Evolutionary conservation across 2,329 filamentous ascomycete genomes (phyloP).

Genomic region (Gaeumannomyces tritici): DNA sequence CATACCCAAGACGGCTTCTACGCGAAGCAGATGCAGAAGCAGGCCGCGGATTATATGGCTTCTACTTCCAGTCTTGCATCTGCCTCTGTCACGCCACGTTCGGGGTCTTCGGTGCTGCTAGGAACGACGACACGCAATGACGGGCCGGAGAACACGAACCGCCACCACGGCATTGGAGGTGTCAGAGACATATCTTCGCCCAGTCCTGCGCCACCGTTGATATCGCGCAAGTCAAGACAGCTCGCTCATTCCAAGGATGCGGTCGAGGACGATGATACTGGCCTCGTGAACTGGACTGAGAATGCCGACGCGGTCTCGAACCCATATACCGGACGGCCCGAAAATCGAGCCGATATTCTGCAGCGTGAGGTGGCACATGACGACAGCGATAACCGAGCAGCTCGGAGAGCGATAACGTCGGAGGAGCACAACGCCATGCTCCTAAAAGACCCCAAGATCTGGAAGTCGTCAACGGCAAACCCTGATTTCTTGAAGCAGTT

Average conservation of each 20-base stretch:
- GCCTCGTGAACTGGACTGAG: neutral
- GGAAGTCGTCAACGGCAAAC: slow-evolving; percentile 84
- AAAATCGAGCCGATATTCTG: neutral
- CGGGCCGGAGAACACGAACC: neutral
- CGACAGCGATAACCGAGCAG: neutral
- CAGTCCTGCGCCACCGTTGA: neutral
- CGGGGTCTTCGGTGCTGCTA: neutral
- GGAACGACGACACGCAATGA: neutral
- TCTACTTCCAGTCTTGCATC: neutral
- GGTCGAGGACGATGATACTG: neutral
- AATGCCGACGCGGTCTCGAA: neutral
- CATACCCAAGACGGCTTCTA: slow-evolving; percentile 82
- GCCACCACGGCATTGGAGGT: neutral
- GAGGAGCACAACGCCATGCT: slow-evolving; percentile 88
- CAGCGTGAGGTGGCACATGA: neutral
- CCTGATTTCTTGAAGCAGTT: slow-evolving; percentile 91
- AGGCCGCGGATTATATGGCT: neutral
- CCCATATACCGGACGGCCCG: neutral
- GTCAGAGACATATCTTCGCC: neutral
- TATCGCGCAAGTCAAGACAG: neutral
- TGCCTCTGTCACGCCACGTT: neutral
- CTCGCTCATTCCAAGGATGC: neutral
- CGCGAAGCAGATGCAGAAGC: slow-evolving; percentile 53
- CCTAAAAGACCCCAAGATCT: slow-evolving; percentile 72
- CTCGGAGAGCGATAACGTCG: slow-evolving; percentile 50